These are phyloP conservation scores for Isabelozyma rhagii DNA, from an alignment of 805 yeast genomes.

Conservation along the genomic window DNA sequence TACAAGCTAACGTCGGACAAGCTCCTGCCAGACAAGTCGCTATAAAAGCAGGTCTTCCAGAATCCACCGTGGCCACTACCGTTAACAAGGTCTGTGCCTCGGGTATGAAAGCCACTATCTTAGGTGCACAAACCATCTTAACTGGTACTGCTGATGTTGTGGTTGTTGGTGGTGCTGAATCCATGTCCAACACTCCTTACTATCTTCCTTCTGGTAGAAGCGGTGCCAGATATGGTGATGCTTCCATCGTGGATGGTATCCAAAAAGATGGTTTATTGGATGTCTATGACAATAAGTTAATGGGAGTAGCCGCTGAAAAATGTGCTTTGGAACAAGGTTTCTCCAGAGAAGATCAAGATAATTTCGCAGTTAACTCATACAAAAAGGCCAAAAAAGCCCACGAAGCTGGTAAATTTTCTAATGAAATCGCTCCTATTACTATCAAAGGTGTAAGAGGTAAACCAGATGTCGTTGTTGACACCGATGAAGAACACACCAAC, in stretches of 20 bases:
- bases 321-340: constrained; percentile 81
- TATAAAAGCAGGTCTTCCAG: constrained; percentile 79
- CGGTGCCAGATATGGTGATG: constrained; percentile 90
- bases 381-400: constrained; percentile 82
- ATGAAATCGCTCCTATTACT: constrained; percentile 84
- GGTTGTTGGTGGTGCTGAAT: constrained; percentile 96
- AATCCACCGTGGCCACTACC: constrained; percentile 80
- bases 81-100: constrained; percentile 97
- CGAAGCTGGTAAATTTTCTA: constrained; percentile 72
- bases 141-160: constrained; percentile 90
- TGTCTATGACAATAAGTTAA: constrained; percentile 81
- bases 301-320: constrained; percentile 98
- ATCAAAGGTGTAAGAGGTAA: constrained; percentile 87
- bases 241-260: constrained; percentile 77
- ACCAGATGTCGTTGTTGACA: constrained; percentile 67
- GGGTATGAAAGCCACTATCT: constrained; percentile 86
- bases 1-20: constrained; percentile 93
- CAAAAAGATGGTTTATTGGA: constrained; percentile 91
- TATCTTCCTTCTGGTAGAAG: constrained; percentile 80
- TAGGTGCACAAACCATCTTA: constrained; percentile 86
- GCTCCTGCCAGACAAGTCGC: constrained; percentile 99
- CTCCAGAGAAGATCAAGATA: constrained; percentile 85
- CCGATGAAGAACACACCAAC: constrained; percentile 83
- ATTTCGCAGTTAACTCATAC: constrained; percentile 81
- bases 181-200: constrained; percentile 95